Conservation (phyloP, 164 flowering plant species). For the Hamamelis virginiana region DNA sequence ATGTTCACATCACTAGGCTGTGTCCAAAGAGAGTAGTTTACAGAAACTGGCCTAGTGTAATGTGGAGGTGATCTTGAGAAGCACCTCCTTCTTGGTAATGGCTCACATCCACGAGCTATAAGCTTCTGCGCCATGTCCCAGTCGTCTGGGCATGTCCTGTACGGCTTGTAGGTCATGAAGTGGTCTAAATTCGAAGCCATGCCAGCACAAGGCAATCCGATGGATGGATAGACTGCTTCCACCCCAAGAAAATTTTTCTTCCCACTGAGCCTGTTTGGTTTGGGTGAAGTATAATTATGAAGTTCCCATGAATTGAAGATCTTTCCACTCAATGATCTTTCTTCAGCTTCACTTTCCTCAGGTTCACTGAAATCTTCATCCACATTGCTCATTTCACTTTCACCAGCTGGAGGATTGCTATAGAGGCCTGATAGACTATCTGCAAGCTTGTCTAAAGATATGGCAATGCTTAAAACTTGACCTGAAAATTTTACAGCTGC, state of each 20-base stretch:
- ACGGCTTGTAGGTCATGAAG: constrained; percentile 33
- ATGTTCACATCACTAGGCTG: constrained; percentile 30
- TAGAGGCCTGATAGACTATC: constrained; percentile 16
- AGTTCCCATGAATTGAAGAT: constrained; percentile 30
- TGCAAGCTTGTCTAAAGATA: constrained; percentile 37
- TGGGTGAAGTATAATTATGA: constrained; percentile 31
- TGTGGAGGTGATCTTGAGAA: constrained; percentile 35
- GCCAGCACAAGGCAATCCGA: constrained; percentile 30
- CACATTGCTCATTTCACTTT: constrained; percentile 21
- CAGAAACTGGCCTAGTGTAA: constrained; percentile 28
- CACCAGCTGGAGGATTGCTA: constrained; percentile 7
- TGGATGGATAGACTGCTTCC: constrained; percentile 31
- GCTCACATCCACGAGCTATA: constrained; percentile 36
- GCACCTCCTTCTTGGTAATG: constrained; percentile 43
- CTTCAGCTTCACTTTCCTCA: constrained; percentile 14
- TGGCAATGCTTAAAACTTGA: constrained; percentile 30
- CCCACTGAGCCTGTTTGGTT: constrained; percentile 28
- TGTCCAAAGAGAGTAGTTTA: constrained; percentile 36
- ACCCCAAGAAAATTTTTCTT: constrained; percentile 40
- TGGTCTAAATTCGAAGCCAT: constrained; percentile 21
- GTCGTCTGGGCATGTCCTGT: constrained; percentile 40
- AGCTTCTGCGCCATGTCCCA: constrained; percentile 39
- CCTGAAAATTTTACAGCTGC: constrained; percentile 19
- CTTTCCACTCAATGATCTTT: background rate
- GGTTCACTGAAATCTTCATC: constrained; percentile 25